Percentiles rank a stretch among this genome's conserved stretches.
These are phyloP conservation scores for Tulasnella sp. DNA, from an alignment of 768 basidiomycete species.

Conservation along the genomic window DNA sequence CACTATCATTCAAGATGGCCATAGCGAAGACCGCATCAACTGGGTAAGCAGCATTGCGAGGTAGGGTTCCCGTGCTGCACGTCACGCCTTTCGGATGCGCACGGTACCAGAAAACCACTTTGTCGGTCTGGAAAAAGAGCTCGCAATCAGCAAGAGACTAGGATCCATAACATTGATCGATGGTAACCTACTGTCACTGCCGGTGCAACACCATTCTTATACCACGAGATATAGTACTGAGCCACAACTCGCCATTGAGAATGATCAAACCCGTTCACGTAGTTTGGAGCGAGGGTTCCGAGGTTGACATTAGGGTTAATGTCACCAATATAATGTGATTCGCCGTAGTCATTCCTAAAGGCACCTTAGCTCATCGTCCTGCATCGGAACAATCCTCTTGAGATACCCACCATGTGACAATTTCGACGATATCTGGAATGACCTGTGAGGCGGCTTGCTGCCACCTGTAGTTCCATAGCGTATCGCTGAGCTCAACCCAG, in stretches of 20 bases:
- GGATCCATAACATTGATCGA: no score
- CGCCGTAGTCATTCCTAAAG: conserved; percentile 2
- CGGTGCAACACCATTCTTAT: background rate
- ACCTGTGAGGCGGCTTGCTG: conserved; percentile 12
- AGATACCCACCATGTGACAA: conserved; percentile 6
- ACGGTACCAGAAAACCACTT: conserved; percentile 4
- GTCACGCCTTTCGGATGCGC: background rate
- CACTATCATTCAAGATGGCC: background rate
- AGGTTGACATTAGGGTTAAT: conserved; percentile 8
- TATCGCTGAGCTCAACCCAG: conserved; percentile 13
- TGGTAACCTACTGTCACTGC: no score
- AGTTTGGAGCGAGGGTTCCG: background rate
- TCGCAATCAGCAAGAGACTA: background rate
- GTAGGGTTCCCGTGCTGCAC: conserved; percentile 1
- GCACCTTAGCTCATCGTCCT: no score
- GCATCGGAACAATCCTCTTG: no score
- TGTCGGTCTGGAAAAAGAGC: background rate
- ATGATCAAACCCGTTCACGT: conserved; percentile 9
- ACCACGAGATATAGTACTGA: conserved; percentile 11
- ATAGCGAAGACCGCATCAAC: conserved; percentile 14
- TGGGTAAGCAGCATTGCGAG: background rate
- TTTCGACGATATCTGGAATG: conserved; percentile 14
- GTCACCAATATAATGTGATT: conserved; percentile 11
- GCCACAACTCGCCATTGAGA: conserved; percentile 1
- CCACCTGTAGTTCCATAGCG: conserved; percentile 14